phyloP scores from a whole-genome alignment of 1,139 yeast genomes.

The Diutina rugosa region DNA sequence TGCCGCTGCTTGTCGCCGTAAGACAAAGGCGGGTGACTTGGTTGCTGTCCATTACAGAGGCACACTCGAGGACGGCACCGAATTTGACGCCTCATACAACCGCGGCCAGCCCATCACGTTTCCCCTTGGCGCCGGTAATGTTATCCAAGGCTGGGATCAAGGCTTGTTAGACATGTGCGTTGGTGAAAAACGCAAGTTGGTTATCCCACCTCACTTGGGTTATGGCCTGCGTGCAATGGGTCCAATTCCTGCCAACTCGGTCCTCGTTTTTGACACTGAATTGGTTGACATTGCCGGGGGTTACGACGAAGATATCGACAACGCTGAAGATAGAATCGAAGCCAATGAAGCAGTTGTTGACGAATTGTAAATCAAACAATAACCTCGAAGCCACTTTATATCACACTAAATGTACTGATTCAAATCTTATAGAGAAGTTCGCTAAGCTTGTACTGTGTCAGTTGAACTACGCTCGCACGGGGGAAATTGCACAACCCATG shows the following conservation, averaged over 20 bases:
- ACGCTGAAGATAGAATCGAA: not conserved
- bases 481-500: not conserved
- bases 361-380: not conserved
- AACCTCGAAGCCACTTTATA: too few species aligned
- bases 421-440: not conserved
- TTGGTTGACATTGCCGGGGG: constrained; percentile 1
- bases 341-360: not conserved
- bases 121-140: constrained; percentile 61
- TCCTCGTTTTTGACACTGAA: constrained; percentile 17
- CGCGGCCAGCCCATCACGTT: constrained; percentile 60
- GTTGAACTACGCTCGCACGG: not conserved
- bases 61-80: constrained; percentile 48
- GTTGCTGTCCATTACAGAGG: constrained; percentile 73
- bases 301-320: not conserved
- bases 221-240: constrained; percentile 73
- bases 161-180: constrained; percentile 71
- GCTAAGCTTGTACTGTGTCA: not conserved
- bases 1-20: not conserved
- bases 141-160: constrained; percentile 81
- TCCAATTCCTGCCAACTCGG: constrained; percentile 67
- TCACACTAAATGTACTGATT: too few species aligned
- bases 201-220: constrained; percentile 66
- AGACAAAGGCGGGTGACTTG: constrained; percentile 19
- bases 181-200: constrained; percentile 71
- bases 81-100: constrained; percentile 60